Conservation (phyloP, 805 yeast species). For the Schwanniomyces pseudopolymorphus region DNA sequence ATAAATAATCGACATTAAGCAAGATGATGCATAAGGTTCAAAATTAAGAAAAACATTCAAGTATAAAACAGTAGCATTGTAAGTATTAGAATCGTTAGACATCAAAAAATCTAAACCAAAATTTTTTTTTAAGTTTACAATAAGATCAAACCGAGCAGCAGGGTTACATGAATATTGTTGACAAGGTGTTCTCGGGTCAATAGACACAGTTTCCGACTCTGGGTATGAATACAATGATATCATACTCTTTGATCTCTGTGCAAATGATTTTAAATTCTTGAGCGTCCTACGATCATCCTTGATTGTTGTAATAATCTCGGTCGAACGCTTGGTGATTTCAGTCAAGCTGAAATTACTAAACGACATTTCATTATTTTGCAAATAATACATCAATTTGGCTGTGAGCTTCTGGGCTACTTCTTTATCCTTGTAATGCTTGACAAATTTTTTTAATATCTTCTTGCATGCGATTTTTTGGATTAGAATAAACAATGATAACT, state of each 20-base stretch:
- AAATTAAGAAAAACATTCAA: constrained; percentile 33
- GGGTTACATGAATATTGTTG: constrained; percentile 11
- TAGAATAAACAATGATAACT: constrained; percentile 66
- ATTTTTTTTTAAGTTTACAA: constrained; percentile 34
- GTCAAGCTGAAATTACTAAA: constrained; percentile 63
- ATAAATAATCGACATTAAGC: constrained; percentile 21
- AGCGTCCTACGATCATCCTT: constrained; percentile 11
- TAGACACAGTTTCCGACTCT: neutral
- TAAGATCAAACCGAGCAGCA: constrained; percentile 31
- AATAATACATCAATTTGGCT: constrained; percentile 25
- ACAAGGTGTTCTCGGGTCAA: neutral
- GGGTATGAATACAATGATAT: neutral
- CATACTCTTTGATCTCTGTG: neutral
- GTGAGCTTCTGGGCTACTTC: constrained; percentile 22
- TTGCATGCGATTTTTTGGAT: constrained; percentile 73
- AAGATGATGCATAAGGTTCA: constrained; percentile 15
- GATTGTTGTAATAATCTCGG: constrained; percentile 26
- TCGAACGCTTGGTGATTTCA: constrained; percentile 58
- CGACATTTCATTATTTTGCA: constrained; percentile 48
- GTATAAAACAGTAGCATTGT: constrained; percentile 33
- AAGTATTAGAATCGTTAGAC: constrained; percentile 31
- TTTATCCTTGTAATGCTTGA: constrained; percentile 41
- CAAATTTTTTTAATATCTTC: constrained; percentile 70
- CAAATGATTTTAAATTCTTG: neutral
- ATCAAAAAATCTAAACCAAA: constrained; percentile 31